These are phyloP conservation scores for Penstemon davidsonii DNA, from an alignment of 257 asterid genomes.

Conservation along the genomic window DNA sequence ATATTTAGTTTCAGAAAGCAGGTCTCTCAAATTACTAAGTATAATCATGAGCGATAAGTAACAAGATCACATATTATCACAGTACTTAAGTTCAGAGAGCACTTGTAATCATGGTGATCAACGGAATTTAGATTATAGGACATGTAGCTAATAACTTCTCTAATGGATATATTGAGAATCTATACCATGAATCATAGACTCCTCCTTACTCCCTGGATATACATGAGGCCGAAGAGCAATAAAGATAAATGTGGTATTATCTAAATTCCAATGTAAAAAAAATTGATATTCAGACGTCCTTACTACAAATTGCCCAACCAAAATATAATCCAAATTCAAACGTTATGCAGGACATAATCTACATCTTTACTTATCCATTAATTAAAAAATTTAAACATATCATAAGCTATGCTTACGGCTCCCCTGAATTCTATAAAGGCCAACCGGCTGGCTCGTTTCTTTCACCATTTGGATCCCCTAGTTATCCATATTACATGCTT, in stretches of 20 bases:
- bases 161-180: neutral
- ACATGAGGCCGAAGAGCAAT: neutral
- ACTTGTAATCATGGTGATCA: no score
- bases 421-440: neutral
- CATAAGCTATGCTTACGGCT: neutral
- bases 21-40: no score
- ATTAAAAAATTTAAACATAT: neutral
- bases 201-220: neutral
- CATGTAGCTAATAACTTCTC: neutral
- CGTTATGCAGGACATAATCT: neutral
- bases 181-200: neutral
- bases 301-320: neutral
- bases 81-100: no score
- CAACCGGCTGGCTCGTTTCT: slow-evolving; percentile 1
- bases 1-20: neutral
- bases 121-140: neutral
- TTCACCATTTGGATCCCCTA: neutral
- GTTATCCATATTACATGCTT: neutral
- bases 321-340: neutral
- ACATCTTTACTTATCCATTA: neutral
- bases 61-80: no score
- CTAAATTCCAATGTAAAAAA: neutral
- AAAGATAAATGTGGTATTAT: neutral
- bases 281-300: neutral
- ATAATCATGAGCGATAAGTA: no score